Percentiles rank a stretch among this genome's conserved stretches.
phyloP scores from a whole-genome alignment of 2,329 filamentous ascomycete genomes.

The Magnaporthiopsis rhizophila region DNA sequence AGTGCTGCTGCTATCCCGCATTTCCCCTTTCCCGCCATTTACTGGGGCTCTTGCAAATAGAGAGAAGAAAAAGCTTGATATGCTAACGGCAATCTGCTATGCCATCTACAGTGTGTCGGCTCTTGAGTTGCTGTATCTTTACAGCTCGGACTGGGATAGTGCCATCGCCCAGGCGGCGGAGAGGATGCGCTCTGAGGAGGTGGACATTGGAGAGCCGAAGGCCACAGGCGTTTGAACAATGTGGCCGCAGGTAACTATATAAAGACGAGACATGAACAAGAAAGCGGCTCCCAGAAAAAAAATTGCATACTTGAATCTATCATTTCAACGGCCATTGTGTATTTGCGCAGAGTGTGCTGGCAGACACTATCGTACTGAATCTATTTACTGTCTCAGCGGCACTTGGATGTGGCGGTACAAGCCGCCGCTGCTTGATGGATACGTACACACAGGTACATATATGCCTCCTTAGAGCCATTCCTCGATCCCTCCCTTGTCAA shows the following conservation, averaged over 20 bases:
- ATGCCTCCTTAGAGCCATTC: no score
- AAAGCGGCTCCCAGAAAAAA: not conserved
- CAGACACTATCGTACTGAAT: no score
- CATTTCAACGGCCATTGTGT: not conserved
- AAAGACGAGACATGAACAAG: not conserved
- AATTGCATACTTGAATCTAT: not conserved
- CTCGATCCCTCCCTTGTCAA: no score
- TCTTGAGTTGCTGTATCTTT: constrained; percentile 18
- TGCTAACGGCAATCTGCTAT: not conserved
- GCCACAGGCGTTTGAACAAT: not conserved
- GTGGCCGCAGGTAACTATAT: not conserved
- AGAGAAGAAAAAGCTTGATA: no score
- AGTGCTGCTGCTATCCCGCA: constrained; percentile 10
- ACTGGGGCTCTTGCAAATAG: not conserved
- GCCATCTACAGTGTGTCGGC: constrained; percentile 14
- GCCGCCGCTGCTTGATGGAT: no score
- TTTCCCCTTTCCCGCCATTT: not conserved
- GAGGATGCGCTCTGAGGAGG: constrained; percentile 9
- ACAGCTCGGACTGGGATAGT: constrained; percentile 18
- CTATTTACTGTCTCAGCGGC: no score
- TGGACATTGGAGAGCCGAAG: constrained; percentile 2
- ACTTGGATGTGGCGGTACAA: no score
- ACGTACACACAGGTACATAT: no score
- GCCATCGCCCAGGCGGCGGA: constrained; percentile 8
- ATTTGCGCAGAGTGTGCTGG: no score